Base-by-base conservation (phyloP, 371 early-diverging fungal species). In the Syncephalastrum sp. region DNA sequence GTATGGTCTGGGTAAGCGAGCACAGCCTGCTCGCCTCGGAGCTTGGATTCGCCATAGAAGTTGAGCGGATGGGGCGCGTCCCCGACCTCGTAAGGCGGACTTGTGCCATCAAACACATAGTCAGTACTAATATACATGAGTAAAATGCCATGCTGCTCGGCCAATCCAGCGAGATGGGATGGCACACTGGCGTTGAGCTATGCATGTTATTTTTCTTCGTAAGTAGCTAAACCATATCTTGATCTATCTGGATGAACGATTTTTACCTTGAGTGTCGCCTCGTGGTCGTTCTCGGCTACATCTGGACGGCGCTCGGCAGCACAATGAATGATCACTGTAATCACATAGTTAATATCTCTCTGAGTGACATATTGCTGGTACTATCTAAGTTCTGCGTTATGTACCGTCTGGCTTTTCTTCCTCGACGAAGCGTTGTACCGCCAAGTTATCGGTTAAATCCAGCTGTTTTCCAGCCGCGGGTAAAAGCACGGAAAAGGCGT, bases 261-360 rank as follows among this genome's bases (percentile, higher is more conserved):
- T 48, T 67, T 57, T 74, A 86, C 86, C 12, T 75, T 72, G 43
- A 69, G 65, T 17, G 79, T 81, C 0, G 77, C 87, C 5, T 81
- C 75, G 27, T 66, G 78, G 59, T 92, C 78, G 19, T 71, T 72
- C 44, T 86, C 91, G 33, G 91, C 93, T 1, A 89, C 90, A 62
- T 93, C 92, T 0, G 95, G 95, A 0, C 91, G 82, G 41, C 91
- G 83, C 61, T 93, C 95, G 50, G 94, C 95, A 10, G 93, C 93
- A 63, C 90, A 90, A 63, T 93, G 91, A 50, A 93, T 85, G 33
- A 93, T 63, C n/a, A 80, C 86, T 75, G 70, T 23, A 53, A 2
- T 6, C 5, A 59, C n/a, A 23, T 5, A 3, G 14, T 41, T 21
- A 47, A 10, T 27, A 14, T 15, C 21, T 48, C 33, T 8, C 1